Conservation (phyloP, 2,329 filamentous ascomycete species). For the Aspergillus tubingensis region DNA sequence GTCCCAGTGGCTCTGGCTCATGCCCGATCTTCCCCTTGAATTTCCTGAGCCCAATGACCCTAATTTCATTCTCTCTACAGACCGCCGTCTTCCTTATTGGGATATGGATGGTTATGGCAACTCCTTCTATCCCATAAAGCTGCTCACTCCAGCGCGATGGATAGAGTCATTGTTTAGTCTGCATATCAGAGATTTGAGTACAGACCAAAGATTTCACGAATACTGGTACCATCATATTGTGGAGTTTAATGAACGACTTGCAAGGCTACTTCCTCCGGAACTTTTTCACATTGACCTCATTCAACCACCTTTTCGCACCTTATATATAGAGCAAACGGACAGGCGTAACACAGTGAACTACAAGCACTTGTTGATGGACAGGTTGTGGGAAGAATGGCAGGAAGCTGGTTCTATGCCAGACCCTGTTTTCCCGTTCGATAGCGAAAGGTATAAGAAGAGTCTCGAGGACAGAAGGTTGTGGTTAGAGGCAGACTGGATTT, state of each 20-base stretch:
- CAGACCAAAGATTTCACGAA: too few relatives aligned
- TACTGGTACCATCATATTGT: neutral
- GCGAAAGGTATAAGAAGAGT: too few relatives aligned
- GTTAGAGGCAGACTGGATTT: too few relatives aligned
- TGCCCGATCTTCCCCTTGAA: neutral
- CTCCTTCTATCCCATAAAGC: neutral
- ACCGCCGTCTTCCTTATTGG: neutral
- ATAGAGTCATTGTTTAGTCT: neutral
- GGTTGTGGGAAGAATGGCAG: too few relatives aligned
- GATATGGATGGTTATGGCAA: neutral
- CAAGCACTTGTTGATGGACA: neutral
- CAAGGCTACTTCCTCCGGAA: neutral
- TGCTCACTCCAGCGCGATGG: neutral
- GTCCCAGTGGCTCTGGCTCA: neutral
- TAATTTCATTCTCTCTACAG: neutral
- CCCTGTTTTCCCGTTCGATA: too few relatives aligned
- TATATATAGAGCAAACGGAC: neutral
- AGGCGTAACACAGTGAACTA: too few relatives aligned
- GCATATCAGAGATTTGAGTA: neutral
- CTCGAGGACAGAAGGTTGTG: too few relatives aligned
- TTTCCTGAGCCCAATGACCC: neutral
- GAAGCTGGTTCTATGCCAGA: too few relatives aligned
- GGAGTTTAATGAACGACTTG: neutral
- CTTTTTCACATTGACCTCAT: neutral
- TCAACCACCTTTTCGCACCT: neutral